Conservation (phyloP, 805 yeast genomes). For the Saccharomyces mikatae region DNA sequence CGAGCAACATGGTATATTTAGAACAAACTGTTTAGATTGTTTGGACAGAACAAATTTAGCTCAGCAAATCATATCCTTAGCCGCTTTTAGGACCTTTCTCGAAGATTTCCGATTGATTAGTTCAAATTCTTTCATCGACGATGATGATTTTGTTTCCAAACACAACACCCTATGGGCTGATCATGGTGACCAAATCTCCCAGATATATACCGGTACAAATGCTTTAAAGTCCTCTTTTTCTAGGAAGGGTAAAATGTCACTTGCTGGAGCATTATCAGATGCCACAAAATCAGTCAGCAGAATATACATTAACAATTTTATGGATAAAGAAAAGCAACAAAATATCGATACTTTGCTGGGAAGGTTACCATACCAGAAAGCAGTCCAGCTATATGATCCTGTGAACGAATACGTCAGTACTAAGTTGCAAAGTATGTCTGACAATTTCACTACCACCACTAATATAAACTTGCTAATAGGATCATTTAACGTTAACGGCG, state of each 20-base stretch:
- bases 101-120: constrained; percentile 33
- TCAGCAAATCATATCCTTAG: constrained; percentile 72
- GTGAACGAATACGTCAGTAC: constrained; percentile 73
- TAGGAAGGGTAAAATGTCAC: constrained; percentile 89
- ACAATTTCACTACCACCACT: constrained; percentile 51
- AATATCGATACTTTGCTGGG: constrained; percentile 85
- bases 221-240: constrained; percentile 93
- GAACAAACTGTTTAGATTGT: constrained; percentile 93
- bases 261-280: constrained; percentile 95
- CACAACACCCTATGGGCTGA: constrained; percentile 95
- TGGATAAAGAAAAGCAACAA: constrained; percentile 84
- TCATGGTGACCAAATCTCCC: constrained; percentile 93
- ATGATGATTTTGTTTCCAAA: constrained; percentile 53
- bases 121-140: constrained; percentile 23
- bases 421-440: constrained; percentile 38
- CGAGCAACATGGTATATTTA: constrained; percentile 82
- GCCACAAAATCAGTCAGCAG: constrained; percentile 93
- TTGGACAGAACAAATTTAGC: constrained; percentile 88
- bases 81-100: constrained; percentile 53
- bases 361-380: constrained; percentile 57
- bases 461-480: constrained; percentile 67
- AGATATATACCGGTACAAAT: constrained; percentile 94
- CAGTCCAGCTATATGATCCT: constrained; percentile 80
- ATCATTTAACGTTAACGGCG: constrained; percentile 82
- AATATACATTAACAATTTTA: constrained; percentile 91